phyloP scores from a whole-genome alignment of 2,329 filamentous ascomycete species.

The Diaporthe destruens region DNA sequence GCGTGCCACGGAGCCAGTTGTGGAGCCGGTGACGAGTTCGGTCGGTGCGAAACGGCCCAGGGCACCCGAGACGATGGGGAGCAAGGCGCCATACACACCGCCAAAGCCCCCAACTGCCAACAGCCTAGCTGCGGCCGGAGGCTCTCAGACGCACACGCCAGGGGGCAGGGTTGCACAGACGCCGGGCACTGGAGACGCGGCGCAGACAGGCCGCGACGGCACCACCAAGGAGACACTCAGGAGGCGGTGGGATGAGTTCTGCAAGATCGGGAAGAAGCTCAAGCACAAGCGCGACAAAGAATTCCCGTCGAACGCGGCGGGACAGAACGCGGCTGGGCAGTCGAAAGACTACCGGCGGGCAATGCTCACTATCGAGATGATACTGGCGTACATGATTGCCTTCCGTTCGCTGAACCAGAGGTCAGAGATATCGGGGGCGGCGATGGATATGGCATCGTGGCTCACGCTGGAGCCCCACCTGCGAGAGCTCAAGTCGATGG shows the following conservation, averaged over 20 bases:
- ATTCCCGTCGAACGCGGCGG: constrained; percentile 36
- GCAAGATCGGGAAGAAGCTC: constrained; percentile 60
- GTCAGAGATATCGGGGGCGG: constrained; percentile 58
- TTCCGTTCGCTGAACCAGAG: constrained; percentile 64
- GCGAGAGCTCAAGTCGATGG: constrained; percentile 55
- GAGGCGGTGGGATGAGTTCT: constrained; percentile 47
- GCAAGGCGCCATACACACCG: constrained; percentile 62
- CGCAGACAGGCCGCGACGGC: constrained; percentile 52
- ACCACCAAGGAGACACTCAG: constrained; percentile 40
- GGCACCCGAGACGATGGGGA: constrained; percentile 55
- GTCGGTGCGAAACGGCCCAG: constrained; percentile 57
- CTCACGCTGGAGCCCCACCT: constrained; percentile 60
- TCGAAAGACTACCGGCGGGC: constrained; percentile 37
- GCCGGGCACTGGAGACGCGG: constrained; percentile 55
- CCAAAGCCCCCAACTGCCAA: constrained; percentile 63
- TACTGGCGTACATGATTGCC: constrained; percentile 65
- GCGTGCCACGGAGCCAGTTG: constrained; percentile 52
- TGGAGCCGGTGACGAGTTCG: constrained; percentile 43
- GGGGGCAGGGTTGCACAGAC: constrained; percentile 57
- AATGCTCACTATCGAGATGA: constrained; percentile 60
- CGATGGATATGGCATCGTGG: constrained; percentile 58
- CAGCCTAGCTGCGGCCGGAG: constrained; percentile 66
- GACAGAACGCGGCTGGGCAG: constrained; percentile 39
- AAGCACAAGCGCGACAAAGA: constrained; percentile 67
- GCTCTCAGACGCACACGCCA: constrained; percentile 65